Evolutionary conservation across 1,139 yeast genomes (phyloP).

Genomic region (Kodamaea arcana): DNA sequence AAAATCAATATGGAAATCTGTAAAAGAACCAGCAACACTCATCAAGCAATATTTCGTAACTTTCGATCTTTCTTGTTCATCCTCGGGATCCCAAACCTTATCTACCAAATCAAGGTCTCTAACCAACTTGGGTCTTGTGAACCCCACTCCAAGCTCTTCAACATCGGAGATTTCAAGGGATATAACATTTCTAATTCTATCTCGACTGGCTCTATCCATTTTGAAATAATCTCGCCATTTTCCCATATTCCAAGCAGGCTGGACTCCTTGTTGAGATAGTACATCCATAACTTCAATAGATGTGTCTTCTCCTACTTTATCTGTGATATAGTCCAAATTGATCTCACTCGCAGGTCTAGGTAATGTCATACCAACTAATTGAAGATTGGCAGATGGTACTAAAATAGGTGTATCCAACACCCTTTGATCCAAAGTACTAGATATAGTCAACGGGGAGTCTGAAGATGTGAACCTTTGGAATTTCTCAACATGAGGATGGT

Average conservation of each 20-base stretch:
- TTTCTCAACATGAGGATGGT: slow-evolving; percentile 57
- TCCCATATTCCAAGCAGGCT: slow-evolving; percentile 65
- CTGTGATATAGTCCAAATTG: slow-evolving; percentile 55
- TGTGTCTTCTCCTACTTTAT: slow-evolving; percentile 57
- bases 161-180: slow-evolving; percentile 69
- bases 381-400: slow-evolving; percentile 27
- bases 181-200: slow-evolving; percentile 73
- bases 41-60: slow-evolving; percentile 82
- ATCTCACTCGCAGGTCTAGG: slow-evolving; percentile 35
- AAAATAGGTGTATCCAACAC: slow-evolving; percentile 23
- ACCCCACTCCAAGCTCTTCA: slow-evolving; percentile 45
- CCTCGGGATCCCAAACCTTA: slow-evolving; percentile 49
- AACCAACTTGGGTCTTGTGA: slow-evolving; percentile 65
- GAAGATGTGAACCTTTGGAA: slow-evolving; percentile 19
- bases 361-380: slow-evolving; percentile 33
- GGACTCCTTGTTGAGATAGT: slow-evolving; percentile 64
- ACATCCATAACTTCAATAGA: slow-evolving; percentile 88
- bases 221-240: slow-evolving; percentile 75
- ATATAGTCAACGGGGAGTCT: not conserved
- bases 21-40: slow-evolving; percentile 78
- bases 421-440: slow-evolving; percentile 19
- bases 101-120: slow-evolving; percentile 67
- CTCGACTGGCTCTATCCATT: slow-evolving; percentile 42
- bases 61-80: slow-evolving; percentile 47
- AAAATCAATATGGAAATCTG: slow-evolving; percentile 89